These are phyloP conservation scores for Pugionium dolabratum DNA, from an alignment of 345 rosid genomes.

Conservation along the genomic window DNA sequence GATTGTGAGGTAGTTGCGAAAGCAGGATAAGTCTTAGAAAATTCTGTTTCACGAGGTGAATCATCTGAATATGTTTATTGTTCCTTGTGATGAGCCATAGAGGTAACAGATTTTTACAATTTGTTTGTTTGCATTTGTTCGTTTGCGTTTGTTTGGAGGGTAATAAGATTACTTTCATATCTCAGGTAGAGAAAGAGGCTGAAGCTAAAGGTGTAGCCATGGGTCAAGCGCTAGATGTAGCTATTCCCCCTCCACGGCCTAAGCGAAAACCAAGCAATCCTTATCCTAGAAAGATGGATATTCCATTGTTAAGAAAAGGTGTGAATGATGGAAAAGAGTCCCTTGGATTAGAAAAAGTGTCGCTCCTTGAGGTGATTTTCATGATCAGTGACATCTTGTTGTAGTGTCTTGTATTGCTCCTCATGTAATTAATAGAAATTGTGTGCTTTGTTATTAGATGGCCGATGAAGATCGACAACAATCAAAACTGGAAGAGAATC, in stretches of 20 bases:
- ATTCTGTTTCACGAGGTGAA: not conserved
- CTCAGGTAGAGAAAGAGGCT: conserved; percentile 97
- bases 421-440: conserved; percentile 5
- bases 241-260: conserved; percentile 97
- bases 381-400: not conserved
- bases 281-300: conserved; percentile 75
- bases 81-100: conserved; percentile 32
- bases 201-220: conserved; percentile 71
- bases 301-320: conserved; percentile 40
- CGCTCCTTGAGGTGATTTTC: conserved; percentile 57
- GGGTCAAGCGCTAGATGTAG: conserved; percentile 74
- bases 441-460: conserved; percentile 49
- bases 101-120: conserved; percentile 40
- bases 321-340: conserved; percentile 56
- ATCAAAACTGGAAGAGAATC: conserved; percentile 46
- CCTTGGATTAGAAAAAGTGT: conserved; percentile 65
- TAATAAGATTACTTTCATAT: conserved; percentile 23
- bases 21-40: conserved; percentile 1
- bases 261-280: conserved; percentile 94
- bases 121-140: too few species aligned
- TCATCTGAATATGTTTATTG: conserved; percentile 13
- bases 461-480: conserved; percentile 45
- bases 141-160: conserved; percentile 1
- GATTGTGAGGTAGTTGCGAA: conserved; percentile 13
- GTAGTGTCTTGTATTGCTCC: not conserved